Percentiles rank a stretch among this genome's conserved stretches.
These are phyloP conservation scores for Heliamphora exappendiculata DNA, from an alignment of 148 eudicot species.

Conservation along the genomic window DNA sequence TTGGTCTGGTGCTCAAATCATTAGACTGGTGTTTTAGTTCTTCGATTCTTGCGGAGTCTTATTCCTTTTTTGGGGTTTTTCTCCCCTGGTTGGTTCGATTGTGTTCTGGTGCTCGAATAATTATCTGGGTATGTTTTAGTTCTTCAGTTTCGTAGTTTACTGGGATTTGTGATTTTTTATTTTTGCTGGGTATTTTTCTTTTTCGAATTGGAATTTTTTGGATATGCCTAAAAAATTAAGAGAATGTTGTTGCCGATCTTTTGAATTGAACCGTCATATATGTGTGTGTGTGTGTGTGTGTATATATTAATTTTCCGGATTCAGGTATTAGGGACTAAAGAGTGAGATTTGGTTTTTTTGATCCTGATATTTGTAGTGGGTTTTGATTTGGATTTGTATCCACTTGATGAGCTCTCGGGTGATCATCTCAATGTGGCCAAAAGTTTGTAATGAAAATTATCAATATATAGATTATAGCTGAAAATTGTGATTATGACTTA, in stretches of 20 bases:
- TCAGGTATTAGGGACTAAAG: background rate
- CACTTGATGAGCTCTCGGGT: background rate
- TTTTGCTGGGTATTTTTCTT: background rate
- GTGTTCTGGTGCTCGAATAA: slow-evolving; percentile 1
- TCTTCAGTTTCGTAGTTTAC: background rate
- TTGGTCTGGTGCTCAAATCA: background rate
- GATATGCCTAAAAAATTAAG: background rate
- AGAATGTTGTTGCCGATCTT: background rate
- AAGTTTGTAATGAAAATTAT: no score
- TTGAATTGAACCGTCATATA: background rate
- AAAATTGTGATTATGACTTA: no score
- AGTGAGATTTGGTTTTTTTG: background rate
- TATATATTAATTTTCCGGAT: background rate
- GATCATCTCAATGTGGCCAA: background rate
- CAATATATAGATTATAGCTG: no score
- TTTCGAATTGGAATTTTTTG: background rate
- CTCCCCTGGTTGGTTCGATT: background rate
- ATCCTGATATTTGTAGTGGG: background rate
- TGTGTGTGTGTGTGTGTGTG: background rate
- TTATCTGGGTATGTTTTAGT: background rate
- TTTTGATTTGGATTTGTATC: background rate
- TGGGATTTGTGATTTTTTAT: background rate
- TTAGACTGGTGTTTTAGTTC: no score
- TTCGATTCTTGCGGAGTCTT: no score
- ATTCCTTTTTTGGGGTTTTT: background rate